These are phyloP conservation scores for Passalora sequoiae DNA, from an alignment of 2,329 filamentous ascomycete species.

Conservation along the genomic window DNA sequence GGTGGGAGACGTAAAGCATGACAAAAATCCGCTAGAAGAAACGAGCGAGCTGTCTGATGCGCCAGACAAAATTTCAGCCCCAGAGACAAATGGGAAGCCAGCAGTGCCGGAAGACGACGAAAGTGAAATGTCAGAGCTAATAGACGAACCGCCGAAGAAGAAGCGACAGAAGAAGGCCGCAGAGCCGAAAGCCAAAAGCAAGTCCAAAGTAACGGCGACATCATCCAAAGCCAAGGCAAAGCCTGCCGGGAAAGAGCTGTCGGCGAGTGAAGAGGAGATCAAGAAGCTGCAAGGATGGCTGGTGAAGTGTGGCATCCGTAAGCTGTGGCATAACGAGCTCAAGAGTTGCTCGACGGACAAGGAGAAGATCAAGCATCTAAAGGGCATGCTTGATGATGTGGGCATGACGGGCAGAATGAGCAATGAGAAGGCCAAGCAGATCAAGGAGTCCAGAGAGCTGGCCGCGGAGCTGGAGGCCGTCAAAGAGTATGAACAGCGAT, in stretches of 20 bases:
- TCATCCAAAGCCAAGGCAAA: conserved; percentile 32
- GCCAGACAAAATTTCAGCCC: conserved; percentile 15
- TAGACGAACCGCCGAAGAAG: conserved; percentile 67
- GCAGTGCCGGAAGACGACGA: conserved; percentile 33
- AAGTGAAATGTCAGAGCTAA: conserved; percentile 66
- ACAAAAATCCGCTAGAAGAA: conserved; percentile 11
- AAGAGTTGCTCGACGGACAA: conserved; percentile 67
- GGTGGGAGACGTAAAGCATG: conserved; percentile 7
- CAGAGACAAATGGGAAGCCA: conserved; percentile 14
- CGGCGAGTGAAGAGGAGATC: conserved; percentile 70
- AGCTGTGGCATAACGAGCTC: conserved; percentile 84
- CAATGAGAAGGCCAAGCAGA: conserved; percentile 73
- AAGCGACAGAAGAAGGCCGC: conserved; percentile 44
- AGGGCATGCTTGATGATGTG: conserved; percentile 67
- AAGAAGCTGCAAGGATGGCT: conserved; percentile 84
- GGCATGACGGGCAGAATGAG: conserved; percentile 91
- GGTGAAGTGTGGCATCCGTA: conserved; percentile 83
- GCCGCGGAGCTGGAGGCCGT: conserved; percentile 78
- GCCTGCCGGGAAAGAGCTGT: conserved; percentile 34
- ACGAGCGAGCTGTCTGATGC: conserved; percentile 22
- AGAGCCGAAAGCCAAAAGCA: conserved; percentile 29
- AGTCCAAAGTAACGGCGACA: conserved; percentile 40
- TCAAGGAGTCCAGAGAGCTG: conserved; percentile 82
- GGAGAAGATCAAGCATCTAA: conserved; percentile 78
- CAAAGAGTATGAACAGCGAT: conserved; percentile 71